Base-by-base conservation (phyloP, 495 filamentous ascomycete species). In the Aspergillus olivimuriae region DNA sequence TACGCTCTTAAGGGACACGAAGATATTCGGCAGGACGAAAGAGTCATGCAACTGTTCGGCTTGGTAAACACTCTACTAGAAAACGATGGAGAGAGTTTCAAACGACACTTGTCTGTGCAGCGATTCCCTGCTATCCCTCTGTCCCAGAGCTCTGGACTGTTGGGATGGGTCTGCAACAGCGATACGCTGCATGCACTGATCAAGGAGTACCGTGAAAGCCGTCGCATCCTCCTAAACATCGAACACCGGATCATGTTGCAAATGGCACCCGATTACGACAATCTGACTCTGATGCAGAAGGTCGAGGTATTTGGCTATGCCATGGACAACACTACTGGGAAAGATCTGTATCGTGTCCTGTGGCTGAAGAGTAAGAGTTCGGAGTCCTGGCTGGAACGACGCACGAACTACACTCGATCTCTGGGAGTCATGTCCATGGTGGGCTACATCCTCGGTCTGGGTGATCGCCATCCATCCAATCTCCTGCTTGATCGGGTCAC, bases 351-450 rank as follows among this genome's bases (percentile, higher is more conserved):
- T 62, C 87, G 92, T 15, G 92, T 99, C 3, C 70, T 99, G 24
- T 99, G 92, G 92, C 72, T 99, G 36, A 97, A 97, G 80, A 92
- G 86, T 63, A 96, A 95, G 74, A 91, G 84, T 53, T 97, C 92
- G 0, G 92, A 99, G 61, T 83, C 90, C 5, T 99, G 92, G 92
- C 79, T 99, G 36, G 91, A 96, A 57, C 78, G 92, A 36, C 85
- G 92, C 15, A 97, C 92, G 3, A 99, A 95, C 55, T 99, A 97
- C 68, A 97, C 94, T 30, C 84, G 92, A 42, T 97, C 92, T 11
- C 77, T 97, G 11, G 92, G 87, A 50, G 94, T 96, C 45, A 99
- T 97, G 92, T 95, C 89, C n/a, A 99, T 99, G 91, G 92, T 96
- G 7, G 92, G 92, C 43, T 97, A 99, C 58, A 95, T 99, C 56